Conservation (phyloP, 257 asterid genomes). For the Henckelia pumila region DNA sequence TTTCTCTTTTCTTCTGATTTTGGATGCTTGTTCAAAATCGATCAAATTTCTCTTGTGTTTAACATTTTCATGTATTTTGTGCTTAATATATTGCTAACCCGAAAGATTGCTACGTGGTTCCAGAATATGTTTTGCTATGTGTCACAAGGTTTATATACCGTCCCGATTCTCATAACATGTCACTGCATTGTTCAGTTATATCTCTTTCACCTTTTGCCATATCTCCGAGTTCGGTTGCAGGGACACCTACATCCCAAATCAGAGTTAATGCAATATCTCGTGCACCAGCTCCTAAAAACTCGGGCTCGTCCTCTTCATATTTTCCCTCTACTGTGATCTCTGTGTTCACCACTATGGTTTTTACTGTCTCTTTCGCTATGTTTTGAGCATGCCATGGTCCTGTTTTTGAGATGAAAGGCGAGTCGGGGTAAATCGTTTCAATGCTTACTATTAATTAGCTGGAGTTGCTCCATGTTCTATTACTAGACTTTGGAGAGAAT, state of each 20-base stretch:
- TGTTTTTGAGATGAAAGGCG: background rate
- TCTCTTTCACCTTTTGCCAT: conserved; percentile 50
- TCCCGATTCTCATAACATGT: background rate
- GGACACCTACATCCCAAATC: conserved; percentile 27
- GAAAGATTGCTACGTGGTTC: too few relatives aligned
- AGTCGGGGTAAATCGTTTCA: background rate
- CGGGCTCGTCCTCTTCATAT: conserved; percentile 37
- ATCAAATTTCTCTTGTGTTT: too few relatives aligned
- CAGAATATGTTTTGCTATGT: too few relatives aligned
- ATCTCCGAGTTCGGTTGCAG: conserved; percentile 42
- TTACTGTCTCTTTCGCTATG: conserved; percentile 22
- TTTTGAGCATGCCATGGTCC: conserved; percentile 30
- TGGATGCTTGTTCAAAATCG: too few relatives aligned
- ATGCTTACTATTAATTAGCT: conserved; percentile 11
- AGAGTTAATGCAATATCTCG: conserved; percentile 39
- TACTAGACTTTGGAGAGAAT: background rate
- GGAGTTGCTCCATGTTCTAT: background rate
- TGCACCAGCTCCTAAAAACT: conserved; percentile 40
- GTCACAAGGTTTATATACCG: too few relatives aligned
- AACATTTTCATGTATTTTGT: too few relatives aligned
- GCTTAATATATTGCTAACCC: too few relatives aligned
- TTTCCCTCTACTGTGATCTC: conserved; percentile 22
- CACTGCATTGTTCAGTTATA: conserved; percentile 22
- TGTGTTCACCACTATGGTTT: conserved; percentile 14
- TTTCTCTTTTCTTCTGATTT: too few relatives aligned